A percentile compares a stretch with the other conserved stretches of the same genome.
Conservation (phyloP, 306 rosid species). For the Casuarina glauca region DNA sequence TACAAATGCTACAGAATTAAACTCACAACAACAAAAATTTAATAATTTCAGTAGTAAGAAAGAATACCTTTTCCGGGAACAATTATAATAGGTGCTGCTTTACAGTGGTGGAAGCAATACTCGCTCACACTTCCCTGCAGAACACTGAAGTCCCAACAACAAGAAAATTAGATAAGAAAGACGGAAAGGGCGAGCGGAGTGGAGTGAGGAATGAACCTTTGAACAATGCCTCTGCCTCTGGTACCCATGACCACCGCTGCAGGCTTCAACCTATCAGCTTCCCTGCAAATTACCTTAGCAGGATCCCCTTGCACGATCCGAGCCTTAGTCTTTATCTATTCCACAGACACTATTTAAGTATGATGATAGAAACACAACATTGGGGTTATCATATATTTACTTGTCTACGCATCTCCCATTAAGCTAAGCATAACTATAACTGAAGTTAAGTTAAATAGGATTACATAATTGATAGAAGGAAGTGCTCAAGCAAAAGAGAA, state of each 20-base stretch:
- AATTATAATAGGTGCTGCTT: slow-evolving; percentile 75
- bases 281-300: slow-evolving; percentile 71
- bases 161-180: neutral
- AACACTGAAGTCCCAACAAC: slow-evolving; percentile 51
- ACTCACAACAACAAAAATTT: neutral
- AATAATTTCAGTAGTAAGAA: neutral
- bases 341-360: slow-evolving; percentile 2
- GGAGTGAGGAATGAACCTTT: slow-evolving; percentile 39
- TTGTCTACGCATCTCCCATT: neutral
- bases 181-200: neutral
- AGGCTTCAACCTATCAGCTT: slow-evolving; percentile 68
- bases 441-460: neutral
- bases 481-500: neutral
- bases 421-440: neutral
- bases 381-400: neutral
- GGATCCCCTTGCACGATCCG: slow-evolving; percentile 75
- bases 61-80: slow-evolving; percentile 78
- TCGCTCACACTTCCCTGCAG: slow-evolving; percentile 87
- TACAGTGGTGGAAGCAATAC: slow-evolving; percentile 73
- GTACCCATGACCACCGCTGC: slow-evolving; percentile 73
- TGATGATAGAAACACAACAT: neutral
- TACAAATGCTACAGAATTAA: neutral
- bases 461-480: neutral
- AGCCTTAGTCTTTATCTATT: slow-evolving; percentile 65
- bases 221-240: slow-evolving; percentile 70